Evolutionary conservation across 257 asterid genomes (phyloP).

Genomic region (Vinca minor): DNA sequence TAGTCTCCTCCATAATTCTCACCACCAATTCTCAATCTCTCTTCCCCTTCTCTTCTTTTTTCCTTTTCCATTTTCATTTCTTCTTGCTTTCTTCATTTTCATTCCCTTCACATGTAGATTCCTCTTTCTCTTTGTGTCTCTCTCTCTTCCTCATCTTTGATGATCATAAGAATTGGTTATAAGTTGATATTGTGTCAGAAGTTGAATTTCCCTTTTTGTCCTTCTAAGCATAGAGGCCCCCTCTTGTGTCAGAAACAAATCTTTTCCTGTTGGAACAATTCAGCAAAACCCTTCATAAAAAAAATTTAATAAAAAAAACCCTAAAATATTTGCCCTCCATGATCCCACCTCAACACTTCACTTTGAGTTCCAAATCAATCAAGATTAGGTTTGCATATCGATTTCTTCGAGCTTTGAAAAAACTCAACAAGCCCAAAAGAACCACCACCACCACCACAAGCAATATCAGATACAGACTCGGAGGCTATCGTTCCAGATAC

Average conservation of each 20-base stretch:
- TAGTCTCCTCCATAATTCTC: conserved; percentile 25
- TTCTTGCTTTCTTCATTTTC: conserved; percentile 17
- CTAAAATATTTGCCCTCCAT: conserved; percentile 21
- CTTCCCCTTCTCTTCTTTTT: neutral
- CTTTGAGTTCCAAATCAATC: conserved; percentile 30
- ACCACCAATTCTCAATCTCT: conserved; percentile 45
- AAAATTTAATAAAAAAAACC: conserved; percentile 26
- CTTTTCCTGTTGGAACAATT: conserved; percentile 24
- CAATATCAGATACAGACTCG: too few relatives aligned
- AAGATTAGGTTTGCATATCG: conserved; percentile 39
- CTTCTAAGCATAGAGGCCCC: conserved; percentile 31
- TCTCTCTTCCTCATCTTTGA: conserved; percentile 18
- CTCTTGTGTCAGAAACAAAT: conserved; percentile 70
- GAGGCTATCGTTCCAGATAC: too few relatives aligned
- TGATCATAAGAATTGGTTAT: conserved; percentile 17
- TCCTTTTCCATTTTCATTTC: neutral
- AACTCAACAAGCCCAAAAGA: conserved; percentile 18
- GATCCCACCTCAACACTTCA: conserved; percentile 14
- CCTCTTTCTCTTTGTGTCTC: conserved; percentile 14
- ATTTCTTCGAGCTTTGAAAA: conserved; percentile 46
- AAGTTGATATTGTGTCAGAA: conserved; percentile 57
- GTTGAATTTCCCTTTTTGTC: conserved; percentile 34
- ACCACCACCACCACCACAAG: conserved; percentile 3
- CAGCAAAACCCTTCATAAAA: neutral
- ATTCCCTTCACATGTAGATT: conserved; percentile 37